phyloP scores from a whole-genome alignment of 768 basidiomycete species.

The Phaffia tasmanica region DNA sequence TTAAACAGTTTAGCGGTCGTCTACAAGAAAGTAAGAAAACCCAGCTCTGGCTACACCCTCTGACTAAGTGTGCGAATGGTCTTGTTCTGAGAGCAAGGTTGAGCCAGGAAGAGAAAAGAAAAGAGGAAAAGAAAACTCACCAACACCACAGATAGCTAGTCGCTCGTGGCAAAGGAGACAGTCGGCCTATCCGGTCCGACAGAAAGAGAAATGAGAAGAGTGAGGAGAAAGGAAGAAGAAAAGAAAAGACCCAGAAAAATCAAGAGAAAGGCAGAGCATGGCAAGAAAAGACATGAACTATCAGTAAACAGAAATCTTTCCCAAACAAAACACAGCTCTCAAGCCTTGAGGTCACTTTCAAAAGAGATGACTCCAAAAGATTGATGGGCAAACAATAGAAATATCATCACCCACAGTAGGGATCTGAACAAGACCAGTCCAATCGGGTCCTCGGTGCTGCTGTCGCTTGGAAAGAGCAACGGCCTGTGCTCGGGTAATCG shows the following conservation, averaged over 20 bases:
- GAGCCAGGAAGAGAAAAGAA: not conserved
- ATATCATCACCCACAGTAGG: too few species aligned
- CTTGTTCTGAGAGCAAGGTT: not conserved
- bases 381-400: too few species aligned
- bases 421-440: conserved; percentile 54
- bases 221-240: too few species aligned
- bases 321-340: too few species aligned
- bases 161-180: conserved; percentile 86
- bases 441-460: conserved; percentile 92
- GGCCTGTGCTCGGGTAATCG: conserved; percentile 58
- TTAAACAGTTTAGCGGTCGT: not conserved
- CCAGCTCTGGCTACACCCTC: conserved; percentile 33
- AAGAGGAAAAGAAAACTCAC: conserved; percentile 42
- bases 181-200: conserved; percentile 33
- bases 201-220: too few species aligned
- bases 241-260: too few species aligned
- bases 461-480: conserved; percentile 80
- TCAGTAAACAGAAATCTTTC: too few species aligned
- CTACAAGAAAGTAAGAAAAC: not conserved
- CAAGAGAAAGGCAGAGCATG: too few species aligned
- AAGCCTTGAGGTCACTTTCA: too few species aligned
- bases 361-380: too few species aligned
- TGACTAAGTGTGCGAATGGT: not conserved
- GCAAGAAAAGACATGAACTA: too few species aligned
- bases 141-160: conserved; percentile 93